These are phyloP conservation scores for Entomortierella chlamydospora DNA, from an alignment of 192 early-diverging fungal genomes.

Conservation along the genomic window DNA sequence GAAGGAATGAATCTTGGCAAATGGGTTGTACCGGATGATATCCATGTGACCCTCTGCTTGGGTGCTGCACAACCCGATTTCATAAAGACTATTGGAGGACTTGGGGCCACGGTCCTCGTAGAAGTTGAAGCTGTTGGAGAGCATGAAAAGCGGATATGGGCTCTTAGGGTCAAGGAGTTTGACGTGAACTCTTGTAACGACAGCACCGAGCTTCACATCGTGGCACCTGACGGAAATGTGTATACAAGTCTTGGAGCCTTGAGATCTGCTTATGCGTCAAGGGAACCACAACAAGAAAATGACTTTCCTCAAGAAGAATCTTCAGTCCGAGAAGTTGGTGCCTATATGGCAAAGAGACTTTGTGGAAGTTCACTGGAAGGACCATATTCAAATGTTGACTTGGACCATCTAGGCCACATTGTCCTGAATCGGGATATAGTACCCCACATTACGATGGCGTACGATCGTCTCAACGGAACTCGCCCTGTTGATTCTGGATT, in stretches of 20 bases:
- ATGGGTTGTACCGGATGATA: slow-evolving; percentile 45
- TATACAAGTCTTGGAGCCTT: slow-evolving; percentile 16
- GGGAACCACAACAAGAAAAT: background rate
- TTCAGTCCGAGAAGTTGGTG: background rate
- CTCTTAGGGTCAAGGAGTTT: slow-evolving; percentile 38
- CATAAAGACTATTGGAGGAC: slow-evolving; percentile 29
- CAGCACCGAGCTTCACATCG: slow-evolving; percentile 4
- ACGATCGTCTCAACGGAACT: slow-evolving; percentile 37
- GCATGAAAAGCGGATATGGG: slow-evolving; percentile 32
- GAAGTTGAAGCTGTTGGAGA: slow-evolving; percentile 32
- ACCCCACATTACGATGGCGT: slow-evolving; percentile 39
- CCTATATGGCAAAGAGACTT: background rate
- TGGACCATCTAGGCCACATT: slow-evolving; percentile 23
- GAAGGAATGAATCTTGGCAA: slow-evolving; percentile 14
- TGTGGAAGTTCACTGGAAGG: background rate
- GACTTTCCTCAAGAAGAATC: background rate
- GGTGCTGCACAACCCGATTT: slow-evolving; percentile 21
- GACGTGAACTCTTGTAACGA: background rate
- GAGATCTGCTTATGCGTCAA: slow-evolving; percentile 3
- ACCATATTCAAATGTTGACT: background rate
- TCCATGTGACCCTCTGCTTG: slow-evolving; percentile 38
- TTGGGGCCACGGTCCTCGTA: slow-evolving; percentile 33
- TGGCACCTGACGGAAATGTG: slow-evolving; percentile 35
- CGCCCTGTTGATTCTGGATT: slow-evolving; percentile 19
- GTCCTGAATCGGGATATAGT: background rate